Percentiles rank a stretch among this genome's conserved stretches.
phyloP scores from a whole-genome alignment of 208 protist genomes.

The Trypanosoma brucei region DNA sequence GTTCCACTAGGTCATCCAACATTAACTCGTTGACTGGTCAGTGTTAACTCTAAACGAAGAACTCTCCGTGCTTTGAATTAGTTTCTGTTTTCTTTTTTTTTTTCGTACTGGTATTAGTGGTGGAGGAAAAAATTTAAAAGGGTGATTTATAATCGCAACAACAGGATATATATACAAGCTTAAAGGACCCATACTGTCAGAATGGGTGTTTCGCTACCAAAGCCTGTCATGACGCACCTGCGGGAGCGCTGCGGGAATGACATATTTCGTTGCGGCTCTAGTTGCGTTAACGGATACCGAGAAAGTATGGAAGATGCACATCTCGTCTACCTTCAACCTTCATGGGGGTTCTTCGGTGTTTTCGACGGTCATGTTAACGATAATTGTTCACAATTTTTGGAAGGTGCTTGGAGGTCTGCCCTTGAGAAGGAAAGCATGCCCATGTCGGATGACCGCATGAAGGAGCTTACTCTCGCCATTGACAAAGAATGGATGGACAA shows the following conservation, averaged over 20 bases:
- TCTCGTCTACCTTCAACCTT: conserved; percentile 66
- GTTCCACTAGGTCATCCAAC: too few species aligned
- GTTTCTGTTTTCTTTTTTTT: conserved; percentile 8
- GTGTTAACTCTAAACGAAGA: background rate
- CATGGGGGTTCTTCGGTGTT: conserved; percentile 89
- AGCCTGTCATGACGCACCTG: conserved; percentile 85
- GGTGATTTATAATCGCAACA: background rate
- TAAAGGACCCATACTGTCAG: conserved; percentile 14
- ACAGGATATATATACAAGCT: background rate
- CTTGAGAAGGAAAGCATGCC: conserved; percentile 62
- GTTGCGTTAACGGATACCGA: conserved; percentile 88
- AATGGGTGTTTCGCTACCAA: conserved; percentile 90
- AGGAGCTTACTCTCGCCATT: conserved; percentile 75
- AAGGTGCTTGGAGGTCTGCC: conserved; percentile 62
- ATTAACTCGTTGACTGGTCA: too few species aligned
- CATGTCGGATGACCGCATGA: conserved; percentile 80
- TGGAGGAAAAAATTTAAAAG: background rate
- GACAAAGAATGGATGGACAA: conserved; percentile 82
- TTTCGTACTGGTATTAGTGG: background rate
- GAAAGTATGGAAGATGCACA: conserved; percentile 91
- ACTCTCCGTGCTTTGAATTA: conserved; percentile 5
- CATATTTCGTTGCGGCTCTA: conserved; percentile 85
- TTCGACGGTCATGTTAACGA: conserved; percentile 90
- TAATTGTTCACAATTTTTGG: conserved; percentile 78
- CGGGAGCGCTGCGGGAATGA: conserved; percentile 84